Base-by-base conservation (phyloP, 2,329 filamentous ascomycete genomes). In the Xylaria sp. region DNA sequence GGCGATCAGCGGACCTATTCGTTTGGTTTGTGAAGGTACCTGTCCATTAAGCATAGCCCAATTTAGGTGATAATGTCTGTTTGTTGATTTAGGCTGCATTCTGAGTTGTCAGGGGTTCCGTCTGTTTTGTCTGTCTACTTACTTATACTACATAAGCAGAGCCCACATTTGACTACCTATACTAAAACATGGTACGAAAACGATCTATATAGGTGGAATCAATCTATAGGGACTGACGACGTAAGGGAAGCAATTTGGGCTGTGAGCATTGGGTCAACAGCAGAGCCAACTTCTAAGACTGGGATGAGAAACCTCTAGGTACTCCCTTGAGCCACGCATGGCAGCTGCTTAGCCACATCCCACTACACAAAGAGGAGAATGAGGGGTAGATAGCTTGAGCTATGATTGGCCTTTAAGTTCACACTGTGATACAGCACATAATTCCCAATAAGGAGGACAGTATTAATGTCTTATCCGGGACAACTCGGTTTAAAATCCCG, bases 31-130 rank as follows among this genome's bases (percentile, higher is more conserved):
- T 4, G 4, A 54, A 26, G 51, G 51, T 36, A 36, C 28, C 51
- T 11, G 11, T 26, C 20, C 31, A 33, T 17, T n/a, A 33, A 53
- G 28, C 13, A 54, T n/a, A n/a, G n/a, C 28, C 17, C n/a, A 31
- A 15, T 54, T 54, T 31, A 44, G 13, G 60, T 20, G n/a, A 28
- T 17, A 26, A 23, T 56, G 48, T 48, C 38, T 60, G 33, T 61
- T 66, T 66, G 48, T 66, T 66, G 63, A 58, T 66, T 63, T 63
- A 57, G 64, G 31, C 58, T 57, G 42, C 58, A 63, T 62, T 63
- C 9, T 57, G 17, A 63, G 51, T 66, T 63, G 58, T 28, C 23
- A 57, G 64, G 58, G 64, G 40, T 31, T n/a, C 46, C 54, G 20
- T 33, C 15, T 5, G 46, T 44, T 33, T 31, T n/a, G n/a, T n/a